phyloP scores from a whole-genome alignment of 306 rosid genomes.

The Albizia julibrissin region DNA sequence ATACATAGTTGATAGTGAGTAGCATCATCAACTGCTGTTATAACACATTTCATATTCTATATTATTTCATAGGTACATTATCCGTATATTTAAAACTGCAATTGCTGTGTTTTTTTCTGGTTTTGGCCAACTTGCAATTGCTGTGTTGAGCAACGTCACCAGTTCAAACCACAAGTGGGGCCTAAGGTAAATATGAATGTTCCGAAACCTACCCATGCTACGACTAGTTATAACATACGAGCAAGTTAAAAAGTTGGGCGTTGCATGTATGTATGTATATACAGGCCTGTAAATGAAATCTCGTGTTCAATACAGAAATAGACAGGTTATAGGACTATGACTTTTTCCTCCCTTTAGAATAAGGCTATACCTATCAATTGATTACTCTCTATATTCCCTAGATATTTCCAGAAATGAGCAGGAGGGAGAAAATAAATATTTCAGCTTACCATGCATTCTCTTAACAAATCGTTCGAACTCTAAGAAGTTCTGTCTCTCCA shows the following conservation, averaged over 20 bases:
- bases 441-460: slow-evolving; percentile 89
- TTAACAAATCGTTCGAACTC: slow-evolving; percentile 88
- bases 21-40: slow-evolving; percentile 2
- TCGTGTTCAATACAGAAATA: background rate
- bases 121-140: background rate
- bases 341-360: background rate
- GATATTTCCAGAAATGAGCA: slow-evolving; percentile 6
- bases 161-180: too few relatives aligned
- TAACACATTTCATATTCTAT: background rate
- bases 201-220: background rate
- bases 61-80: background rate
- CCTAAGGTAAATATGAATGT: too few relatives aligned
- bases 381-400: background rate
- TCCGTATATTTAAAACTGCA: background rate
- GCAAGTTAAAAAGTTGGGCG: background rate
- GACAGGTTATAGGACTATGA: background rate
- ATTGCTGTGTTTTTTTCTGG: background rate
- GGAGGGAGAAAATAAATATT: background rate
- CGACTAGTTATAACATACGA: background rate
- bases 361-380: background rate
- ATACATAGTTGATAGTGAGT: background rate
- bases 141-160: background rate
- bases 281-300: background rate
- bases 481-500: slow-evolving; percentile 74
- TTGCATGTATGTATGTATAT: background rate